Base-by-base conservation (phyloP, 495 filamentous ascomycete genomes). In the Extremus antarcticus region DNA sequence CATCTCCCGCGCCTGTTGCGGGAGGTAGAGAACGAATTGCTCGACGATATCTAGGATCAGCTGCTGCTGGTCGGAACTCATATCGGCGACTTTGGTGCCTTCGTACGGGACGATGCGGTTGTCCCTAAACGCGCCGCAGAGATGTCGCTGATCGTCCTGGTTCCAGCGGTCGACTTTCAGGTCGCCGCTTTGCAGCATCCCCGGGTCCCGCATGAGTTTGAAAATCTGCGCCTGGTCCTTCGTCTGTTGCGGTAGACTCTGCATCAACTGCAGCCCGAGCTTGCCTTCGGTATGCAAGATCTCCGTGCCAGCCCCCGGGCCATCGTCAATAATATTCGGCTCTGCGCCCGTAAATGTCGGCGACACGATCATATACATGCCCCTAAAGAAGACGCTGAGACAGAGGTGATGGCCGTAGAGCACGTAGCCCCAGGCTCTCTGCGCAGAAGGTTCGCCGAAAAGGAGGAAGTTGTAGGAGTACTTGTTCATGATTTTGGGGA, bases 391-490 rank as follows among this genome's bases (percentile, higher is more conserved):
- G 39, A 86, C 71, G 63, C 78, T 78, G 25, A 88, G 70, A 51
- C 82, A 86, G 8, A 89, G 71, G 57, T 89, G 85, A 67, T 89
- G 85, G 21, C 85, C 85, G 71, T 85, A 89, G 66, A 87, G 83
- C 0, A 77, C 75, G 65, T 74, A 87, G 41, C 85, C 85, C 84
- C 84, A 89, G 10, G 83, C 78, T 13, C 65, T 38, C 4, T 65
- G 59, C 7, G 68, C 60, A 0, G 75, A 79, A 2, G 82, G 80
- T 0, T 56, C 58, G 17, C 72, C 71, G 65, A 85, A 84, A 60
- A 87, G 70, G 22, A 73, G 71, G 64, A 88, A 83, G 70, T 88
- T 88, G 74, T 88, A 89, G 40, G 79, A 83, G 69, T 78, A 75
- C 64, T 85, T 77, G 70, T 87, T 87, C 72, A 85, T 79, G 35